Base-by-base conservation (phyloP, 2,329 filamentous ascomycete genomes). In the Xylariaceae sp. region DNA sequence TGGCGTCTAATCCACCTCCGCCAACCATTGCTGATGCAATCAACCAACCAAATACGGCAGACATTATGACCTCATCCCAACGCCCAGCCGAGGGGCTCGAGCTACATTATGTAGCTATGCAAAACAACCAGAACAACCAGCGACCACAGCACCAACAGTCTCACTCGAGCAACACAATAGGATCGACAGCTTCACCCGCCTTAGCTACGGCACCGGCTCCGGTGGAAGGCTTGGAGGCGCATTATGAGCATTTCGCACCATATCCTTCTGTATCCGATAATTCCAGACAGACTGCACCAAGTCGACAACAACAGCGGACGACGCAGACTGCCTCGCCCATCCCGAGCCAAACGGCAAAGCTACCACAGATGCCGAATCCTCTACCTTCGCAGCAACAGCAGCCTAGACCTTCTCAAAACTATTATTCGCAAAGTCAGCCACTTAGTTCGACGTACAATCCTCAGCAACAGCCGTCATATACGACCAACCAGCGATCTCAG, bases 241-340 rank as follows among this genome's bases (percentile, higher is more conserved):
- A 63, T 20, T 61, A 55, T 32, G 60, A 64, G 16, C 61, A 57
- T 17, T 63, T 64, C 25, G 52, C 56, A 11, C 44, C 53, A 3
- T 46, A 62, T 21, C 62, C 61, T 44, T 60, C 50, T 35, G 38
- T 55, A n/a, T 52, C 55, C 7, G 58, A 60, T 16, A 54, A 21
- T 36, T 39, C 53, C 19, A 56, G 57, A 37, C 57, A 60, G 38
- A 22, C 54, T 17, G 40, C 50, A 7, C 25, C 48, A 6, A 54
- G 47, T 37, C 58, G 59, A 19, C 60, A 62, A 27, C 57, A 56
- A 27, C 54, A 57, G 35, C 53, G 49, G 25, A 38, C 51, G 14
- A 42, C 50, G 17, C 60, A 64, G 23, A 57, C 50, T n/a, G 55
- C 52, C 3, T 64, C 62, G 7, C 62, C 62, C 33, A 52, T 59